Evolutionary conservation across 805 yeast species (phyloP).

Genomic region (Blastobotrys mokoenaii): DNA sequence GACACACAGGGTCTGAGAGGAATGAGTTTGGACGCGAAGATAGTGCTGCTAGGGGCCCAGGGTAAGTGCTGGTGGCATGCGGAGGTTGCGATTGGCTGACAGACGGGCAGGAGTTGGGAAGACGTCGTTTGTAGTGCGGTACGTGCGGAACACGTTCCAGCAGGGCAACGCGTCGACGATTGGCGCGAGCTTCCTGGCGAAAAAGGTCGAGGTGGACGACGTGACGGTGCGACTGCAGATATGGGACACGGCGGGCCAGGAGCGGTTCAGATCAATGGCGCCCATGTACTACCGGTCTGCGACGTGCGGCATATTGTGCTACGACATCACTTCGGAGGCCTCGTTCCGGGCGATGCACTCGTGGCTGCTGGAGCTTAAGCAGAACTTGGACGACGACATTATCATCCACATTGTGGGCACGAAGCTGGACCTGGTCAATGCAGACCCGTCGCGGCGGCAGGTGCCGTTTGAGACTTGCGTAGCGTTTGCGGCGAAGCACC

Average conservation of each 20-base stretch:
- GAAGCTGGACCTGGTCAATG: conserved; percentile 27
- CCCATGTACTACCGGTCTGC: conserved; percentile 35
- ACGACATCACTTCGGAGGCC: conserved; percentile 28
- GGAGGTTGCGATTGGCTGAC: background rate
- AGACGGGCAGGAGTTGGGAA: conserved; percentile 26
- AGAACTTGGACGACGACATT: conserved; percentile 23
- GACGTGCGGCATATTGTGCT: conserved; percentile 29
- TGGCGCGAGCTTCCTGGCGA: conserved; percentile 30
- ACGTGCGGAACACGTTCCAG: conserved; percentile 29
- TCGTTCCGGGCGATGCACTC: conserved; percentile 29
- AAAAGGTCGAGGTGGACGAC: conserved; percentile 27
- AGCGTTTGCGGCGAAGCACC: conserved; percentile 23
- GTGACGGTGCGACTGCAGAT: conserved; percentile 39
- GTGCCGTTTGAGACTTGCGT: conserved; percentile 29
- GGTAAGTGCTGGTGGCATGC: conserved; percentile 16
- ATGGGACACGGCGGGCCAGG: conserved; percentile 98
- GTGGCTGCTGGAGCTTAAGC: conserved; percentile 27
- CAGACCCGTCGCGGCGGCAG: conserved; percentile 27
- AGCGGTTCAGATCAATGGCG: conserved; percentile 83
- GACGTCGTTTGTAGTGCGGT: conserved; percentile 29
- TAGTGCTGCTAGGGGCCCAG: conserved; percentile 29
- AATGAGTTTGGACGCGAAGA: conserved; percentile 30
- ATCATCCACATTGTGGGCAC: conserved; percentile 30
- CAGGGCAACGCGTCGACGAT: conserved; percentile 28
- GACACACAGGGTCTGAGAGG: background rate